Conservation (phyloP, 1,139 yeast species). For the Candida gigantensis region DNA sequence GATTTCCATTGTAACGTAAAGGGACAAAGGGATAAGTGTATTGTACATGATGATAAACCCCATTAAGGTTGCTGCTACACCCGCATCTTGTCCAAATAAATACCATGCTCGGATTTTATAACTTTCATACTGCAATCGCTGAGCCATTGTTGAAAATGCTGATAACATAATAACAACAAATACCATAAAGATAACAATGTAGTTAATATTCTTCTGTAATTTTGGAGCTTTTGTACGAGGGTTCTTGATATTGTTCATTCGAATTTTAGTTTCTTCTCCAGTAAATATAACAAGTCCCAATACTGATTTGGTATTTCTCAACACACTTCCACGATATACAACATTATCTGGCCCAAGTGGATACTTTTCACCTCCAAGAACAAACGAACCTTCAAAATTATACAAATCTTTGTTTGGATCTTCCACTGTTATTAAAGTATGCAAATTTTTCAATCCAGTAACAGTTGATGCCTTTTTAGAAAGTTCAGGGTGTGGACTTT, state of each 20-base stretch:
- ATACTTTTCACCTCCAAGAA: conserved; percentile 27
- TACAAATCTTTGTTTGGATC: conserved; percentile 91
- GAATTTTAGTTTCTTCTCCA: conserved; percentile 93
- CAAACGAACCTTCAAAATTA: conserved; percentile 75
- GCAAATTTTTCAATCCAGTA: conserved; percentile 49
- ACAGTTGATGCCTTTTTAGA: conserved; percentile 52
- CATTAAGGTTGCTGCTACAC: conserved; percentile 90
- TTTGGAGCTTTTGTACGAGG: conserved; percentile 94
- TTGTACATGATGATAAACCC: conserved; percentile 97
- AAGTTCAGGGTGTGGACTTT: conserved; percentile 64
- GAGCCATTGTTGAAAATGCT: conserved; percentile 80
- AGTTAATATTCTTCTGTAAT: conserved; percentile 77
- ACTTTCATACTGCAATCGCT: conserved; percentile 51
- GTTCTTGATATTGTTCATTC: conserved; percentile 90
- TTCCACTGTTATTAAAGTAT: conserved; percentile 66
- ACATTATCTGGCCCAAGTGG: conserved; percentile 82
- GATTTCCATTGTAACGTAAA: conserved; percentile 95
- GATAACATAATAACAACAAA: conserved; percentile 72
- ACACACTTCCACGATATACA: conserved; percentile 82
- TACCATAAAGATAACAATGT: conserved; percentile 87
- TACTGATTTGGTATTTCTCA: conserved; percentile 75
- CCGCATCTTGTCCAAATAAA: conserved; percentile 68
- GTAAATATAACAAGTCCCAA: conserved; percentile 86
- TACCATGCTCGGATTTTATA: conserved; percentile 70
- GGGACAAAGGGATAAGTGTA: conserved; percentile 89